These are phyloP conservation scores for Lactifluus subvellereus DNA, from an alignment of 768 basidiomycete species.

Conservation along the genomic window DNA sequence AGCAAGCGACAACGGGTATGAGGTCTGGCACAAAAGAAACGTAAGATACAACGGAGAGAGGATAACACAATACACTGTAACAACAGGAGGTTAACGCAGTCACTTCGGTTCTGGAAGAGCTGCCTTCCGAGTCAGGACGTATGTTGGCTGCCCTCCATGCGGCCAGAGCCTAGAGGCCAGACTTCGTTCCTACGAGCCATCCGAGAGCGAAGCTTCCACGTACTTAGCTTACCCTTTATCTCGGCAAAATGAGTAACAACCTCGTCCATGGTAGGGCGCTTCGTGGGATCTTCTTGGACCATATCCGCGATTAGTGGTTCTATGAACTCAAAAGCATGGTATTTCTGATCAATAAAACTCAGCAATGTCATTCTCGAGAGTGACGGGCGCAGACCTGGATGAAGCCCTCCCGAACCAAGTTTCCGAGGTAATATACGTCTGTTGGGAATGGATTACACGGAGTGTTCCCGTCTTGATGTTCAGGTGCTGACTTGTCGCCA, in stretches of 20 bases:
- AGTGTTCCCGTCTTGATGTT: slow-evolving; percentile 1
- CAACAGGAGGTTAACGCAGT: background rate
- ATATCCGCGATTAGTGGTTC: slow-evolving; percentile 15
- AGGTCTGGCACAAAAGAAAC: background rate
- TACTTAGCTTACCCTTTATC: background rate
- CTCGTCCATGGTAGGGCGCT: slow-evolving; percentile 10
- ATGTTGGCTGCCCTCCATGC: background rate
- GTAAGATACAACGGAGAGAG: background rate
- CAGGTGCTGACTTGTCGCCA: background rate
- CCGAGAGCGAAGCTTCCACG: slow-evolving; percentile 17
- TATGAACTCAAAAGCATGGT: slow-evolving; percentile 9
- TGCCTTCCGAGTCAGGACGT: background rate
- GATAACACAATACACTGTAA: background rate
- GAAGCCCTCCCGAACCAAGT: no score
- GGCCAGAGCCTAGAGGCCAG: slow-evolving; percentile 1
- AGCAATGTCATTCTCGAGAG: background rate
- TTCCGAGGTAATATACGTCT: slow-evolving; percentile 12
- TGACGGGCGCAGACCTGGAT: no score
- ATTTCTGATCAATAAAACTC: slow-evolving; percentile 2
- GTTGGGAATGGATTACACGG: slow-evolving; percentile 17
- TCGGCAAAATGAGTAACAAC: background rate
- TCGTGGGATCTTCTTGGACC: no score
- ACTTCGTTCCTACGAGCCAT: slow-evolving; percentile 2
- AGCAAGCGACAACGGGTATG: background rate
- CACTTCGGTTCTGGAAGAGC: slow-evolving; percentile 17